Percentiles rank a stretch among this genome's conserved stretches.
These are phyloP conservation scores for Candida nanaspora DNA, from an alignment of 805 yeast genomes.

Conservation along the genomic window DNA sequence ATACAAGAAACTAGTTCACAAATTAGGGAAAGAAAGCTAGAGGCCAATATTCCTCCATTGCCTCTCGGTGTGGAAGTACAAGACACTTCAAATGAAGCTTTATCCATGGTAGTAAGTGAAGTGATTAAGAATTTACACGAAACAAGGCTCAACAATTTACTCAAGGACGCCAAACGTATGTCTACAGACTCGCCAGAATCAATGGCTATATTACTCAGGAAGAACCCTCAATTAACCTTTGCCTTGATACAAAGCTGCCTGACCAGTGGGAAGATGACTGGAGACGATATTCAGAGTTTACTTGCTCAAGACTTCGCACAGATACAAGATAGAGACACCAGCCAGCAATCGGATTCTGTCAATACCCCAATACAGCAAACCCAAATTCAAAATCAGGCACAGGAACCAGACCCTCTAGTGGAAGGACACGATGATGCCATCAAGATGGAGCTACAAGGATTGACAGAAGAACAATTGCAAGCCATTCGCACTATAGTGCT, in stretches of 20 bases:
- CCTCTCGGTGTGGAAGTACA: conserved; percentile 46
- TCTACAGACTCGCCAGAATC: conserved; percentile 47
- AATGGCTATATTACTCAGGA: conserved; percentile 52
- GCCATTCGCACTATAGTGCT: conserved; percentile 16
- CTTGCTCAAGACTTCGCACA: conserved; percentile 12
- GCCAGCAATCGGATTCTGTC: too few species aligned
- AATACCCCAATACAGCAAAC: too few species aligned
- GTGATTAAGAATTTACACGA: conserved; percentile 41
- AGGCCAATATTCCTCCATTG: conserved; percentile 36
- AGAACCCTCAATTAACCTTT: conserved; percentile 76
- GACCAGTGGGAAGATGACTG: conserved; percentile 24
- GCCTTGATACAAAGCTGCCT: conserved; percentile 73
- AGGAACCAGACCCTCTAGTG: neutral
- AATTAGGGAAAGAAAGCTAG: conserved; percentile 9
- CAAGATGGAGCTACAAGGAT: neutral
- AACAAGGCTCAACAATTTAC: conserved; percentile 37
- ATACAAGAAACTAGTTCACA: neutral
- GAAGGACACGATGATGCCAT: neutral
- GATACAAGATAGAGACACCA: too few species aligned
- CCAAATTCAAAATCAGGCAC: neutral
- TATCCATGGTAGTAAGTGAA: conserved; percentile 37
- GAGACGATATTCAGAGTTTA: conserved; percentile 17
- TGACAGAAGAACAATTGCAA: conserved; percentile 12
- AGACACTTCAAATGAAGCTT: conserved; percentile 21
- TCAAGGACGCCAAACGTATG: conserved; percentile 56